Evolutionary conservation across 1,284 basidiomycete genomes (phyloP), one percentile per base, ranked within the genome.

Genomic region (Porodaedalea pini): DNA sequence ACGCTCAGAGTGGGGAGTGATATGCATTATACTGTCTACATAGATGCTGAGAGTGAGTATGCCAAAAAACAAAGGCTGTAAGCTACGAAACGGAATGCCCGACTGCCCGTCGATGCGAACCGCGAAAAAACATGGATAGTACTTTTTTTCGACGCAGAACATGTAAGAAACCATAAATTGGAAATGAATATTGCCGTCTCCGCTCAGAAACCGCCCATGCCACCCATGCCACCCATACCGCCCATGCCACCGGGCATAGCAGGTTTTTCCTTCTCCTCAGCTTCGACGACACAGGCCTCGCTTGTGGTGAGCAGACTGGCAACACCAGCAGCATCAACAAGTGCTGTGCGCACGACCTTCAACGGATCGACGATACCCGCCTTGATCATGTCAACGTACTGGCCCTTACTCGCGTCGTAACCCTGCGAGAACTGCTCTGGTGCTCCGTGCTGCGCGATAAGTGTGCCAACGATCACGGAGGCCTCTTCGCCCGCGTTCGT

Each of bases 401-500:
- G 90, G 61, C 90, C 91, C 73, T 89, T 89, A 68, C 83, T 81
- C 43, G 94, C 94, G 66, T 98, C 94, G 75, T 97, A 98, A 7
- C 95, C 95, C 85, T 80, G 88, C 51, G 82, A 74, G 72, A 95
- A 95, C 70, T 89, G 81, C 68, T 86, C 86, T 5, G 75, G 66
- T 1, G 69, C 59, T 11, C 81, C 86, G 67, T 91, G 89, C 69
- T 87, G 78, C 63, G 80, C 77, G 44, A 93, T 73, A 3, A 97
- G 79, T 21, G 85, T 88, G 48, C 96, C 96, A 51, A 98, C 92
- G 58, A 98, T 92, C 52, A 99, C 94, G 59, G 85, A 86, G 2
- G 92, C 82, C 74, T 98, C 96, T 75, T 98, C 94, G 50, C 95
- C 96, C 5, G 96, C 95, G 71, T 99, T 98, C 71, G 83, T 83